Evolutionary conservation across 352 stramenopile species (phyloP).

Genomic region (Phytophthora megakarya): DNA sequence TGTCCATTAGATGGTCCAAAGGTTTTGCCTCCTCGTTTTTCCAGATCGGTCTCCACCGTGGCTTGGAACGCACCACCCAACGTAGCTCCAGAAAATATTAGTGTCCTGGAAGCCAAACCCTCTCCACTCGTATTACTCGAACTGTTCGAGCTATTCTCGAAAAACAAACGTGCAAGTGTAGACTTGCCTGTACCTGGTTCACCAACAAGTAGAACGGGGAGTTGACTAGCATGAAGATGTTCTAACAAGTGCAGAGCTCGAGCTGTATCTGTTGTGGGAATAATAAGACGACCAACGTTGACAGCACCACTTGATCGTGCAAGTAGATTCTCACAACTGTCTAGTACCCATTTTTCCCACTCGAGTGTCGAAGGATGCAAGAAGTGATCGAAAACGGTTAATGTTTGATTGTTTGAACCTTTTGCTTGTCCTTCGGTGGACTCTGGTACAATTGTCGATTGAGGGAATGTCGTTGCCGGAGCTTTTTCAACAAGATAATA

Average conservation of each 20-base stretch:
- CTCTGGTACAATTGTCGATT: conserved; percentile 13
- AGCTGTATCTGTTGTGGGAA: conserved; percentile 88
- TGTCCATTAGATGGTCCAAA: conserved; percentile 72
- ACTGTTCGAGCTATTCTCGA: conserved; percentile 33
- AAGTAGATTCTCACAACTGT: conserved; percentile 40
- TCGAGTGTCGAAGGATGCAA: conserved; percentile 89
- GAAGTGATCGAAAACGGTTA: conserved; percentile 93
- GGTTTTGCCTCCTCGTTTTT: conserved; percentile 83
- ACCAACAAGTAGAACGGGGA: conserved; percentile 84
- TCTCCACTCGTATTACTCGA: conserved; percentile 30
- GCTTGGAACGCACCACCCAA: conserved; percentile 80
- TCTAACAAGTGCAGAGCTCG: conserved; percentile 74
- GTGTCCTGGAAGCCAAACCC: conserved; percentile 70
- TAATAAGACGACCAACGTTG: conserved; percentile 84
- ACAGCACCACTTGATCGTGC: conserved; percentile 30
- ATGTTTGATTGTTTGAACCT: conserved; percentile 2
- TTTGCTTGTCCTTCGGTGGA: conserved; percentile 9
- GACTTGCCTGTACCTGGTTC: conserved; percentile 90
- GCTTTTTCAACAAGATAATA: conserved; percentile 62
- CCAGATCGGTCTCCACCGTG: conserved; percentile 71
- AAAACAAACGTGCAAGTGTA: conserved; percentile 81
- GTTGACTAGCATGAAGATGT: conserved; percentile 52
- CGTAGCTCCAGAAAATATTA: conserved; percentile 90
- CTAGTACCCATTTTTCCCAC: conserved; percentile 87
- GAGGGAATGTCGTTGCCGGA: conserved; percentile 32